Evolutionary conservation across 208 protist species (phyloP).

Genomic region (Trypanosomatidae sp.): DNA sequence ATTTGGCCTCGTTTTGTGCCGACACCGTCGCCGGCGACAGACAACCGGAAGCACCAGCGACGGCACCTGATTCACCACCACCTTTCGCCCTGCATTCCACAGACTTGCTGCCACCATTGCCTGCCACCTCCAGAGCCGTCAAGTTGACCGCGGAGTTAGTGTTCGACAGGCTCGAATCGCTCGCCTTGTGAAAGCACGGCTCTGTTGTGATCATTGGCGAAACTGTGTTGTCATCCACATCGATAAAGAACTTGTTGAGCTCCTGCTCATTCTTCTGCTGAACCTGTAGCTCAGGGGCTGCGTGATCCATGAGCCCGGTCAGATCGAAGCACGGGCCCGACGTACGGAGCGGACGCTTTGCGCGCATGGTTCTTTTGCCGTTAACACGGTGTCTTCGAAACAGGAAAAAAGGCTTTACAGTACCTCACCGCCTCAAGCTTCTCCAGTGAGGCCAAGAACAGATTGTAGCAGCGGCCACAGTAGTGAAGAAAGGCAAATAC

Average conservation of each 20-base stretch:
- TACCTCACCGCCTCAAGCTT: background rate
- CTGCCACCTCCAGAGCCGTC: background rate
- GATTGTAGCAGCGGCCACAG: background rate
- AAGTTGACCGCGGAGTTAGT: conserved; percentile 9
- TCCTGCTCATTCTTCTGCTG: conserved; percentile 67
- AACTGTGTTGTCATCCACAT: conserved; percentile 68
- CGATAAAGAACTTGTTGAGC: conserved; percentile 73
- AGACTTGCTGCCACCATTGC: background rate
- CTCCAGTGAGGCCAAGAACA: too few relatives aligned
- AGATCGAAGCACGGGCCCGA: conserved; percentile 50
- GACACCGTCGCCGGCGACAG: background rate
- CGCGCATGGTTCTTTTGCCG: conserved; percentile 31
- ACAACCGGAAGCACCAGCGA: background rate
- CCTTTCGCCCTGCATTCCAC: background rate
- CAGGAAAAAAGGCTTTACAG: too few relatives aligned
- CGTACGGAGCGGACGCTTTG: conserved; percentile 27
- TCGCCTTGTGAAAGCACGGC: conserved; percentile 13
- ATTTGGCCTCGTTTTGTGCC: conserved; percentile 46
- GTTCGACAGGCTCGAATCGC: conserved; percentile 18
- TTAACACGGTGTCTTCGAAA: background rate
- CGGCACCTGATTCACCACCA: background rate
- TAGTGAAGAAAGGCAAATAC: background rate
- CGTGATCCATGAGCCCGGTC: conserved; percentile 47
- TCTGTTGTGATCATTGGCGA: conserved; percentile 78
- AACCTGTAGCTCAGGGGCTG: conserved; percentile 57